A percentile compares a stretch with the other conserved stretches of the same genome.
phyloP scores from a whole-genome alignment of 2,329 filamentous ascomycete species.

The Pyricularia sp. region DNA sequence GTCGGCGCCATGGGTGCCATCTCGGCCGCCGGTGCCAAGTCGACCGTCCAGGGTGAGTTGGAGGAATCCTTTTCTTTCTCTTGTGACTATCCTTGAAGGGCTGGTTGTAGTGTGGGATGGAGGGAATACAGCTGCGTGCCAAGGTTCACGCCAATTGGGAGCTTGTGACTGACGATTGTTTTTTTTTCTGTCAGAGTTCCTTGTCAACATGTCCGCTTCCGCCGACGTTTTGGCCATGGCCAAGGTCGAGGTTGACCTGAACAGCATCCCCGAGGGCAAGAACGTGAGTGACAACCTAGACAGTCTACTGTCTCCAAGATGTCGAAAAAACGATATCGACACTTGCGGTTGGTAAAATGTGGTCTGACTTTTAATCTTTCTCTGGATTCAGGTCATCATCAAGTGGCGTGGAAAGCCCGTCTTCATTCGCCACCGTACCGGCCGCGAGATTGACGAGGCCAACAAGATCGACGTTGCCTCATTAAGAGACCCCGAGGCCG shows the following conservation, averaged over 20 bases:
- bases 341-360: background rate
- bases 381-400: conserved; percentile 71
- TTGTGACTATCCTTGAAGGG: background rate
- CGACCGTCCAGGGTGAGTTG: conserved; percentile 86
- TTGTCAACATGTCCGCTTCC: conserved; percentile 99
- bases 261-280: conserved; percentile 94
- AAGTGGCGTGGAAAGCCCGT: conserved; percentile 99
- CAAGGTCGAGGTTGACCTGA: conserved; percentile 96
- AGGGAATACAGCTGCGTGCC: background rate
- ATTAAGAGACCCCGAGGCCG: conserved; percentile 84
- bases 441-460: conserved; percentile 88
- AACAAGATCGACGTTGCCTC: conserved; percentile 75
- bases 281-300: conserved; percentile 58
- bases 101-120: background rate
- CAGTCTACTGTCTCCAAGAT: background rate
- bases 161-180: background rate
- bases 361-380: background rate
- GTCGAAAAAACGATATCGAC: background rate
- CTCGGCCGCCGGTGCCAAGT: conserved; percentile 89
- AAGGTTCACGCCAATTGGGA: background rate
- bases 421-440: conserved; percentile 97
- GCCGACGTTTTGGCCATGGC: conserved; percentile 98
- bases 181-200: conserved; percentile 62
- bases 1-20: conserved; percentile 91
- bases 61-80: background rate